Percentiles rank a stretch among this genome's conserved stretches.
Conservation (phyloP, 2,329 filamentous ascomycete genomes). For the Sclerotinia sclerotiorum region DNA sequence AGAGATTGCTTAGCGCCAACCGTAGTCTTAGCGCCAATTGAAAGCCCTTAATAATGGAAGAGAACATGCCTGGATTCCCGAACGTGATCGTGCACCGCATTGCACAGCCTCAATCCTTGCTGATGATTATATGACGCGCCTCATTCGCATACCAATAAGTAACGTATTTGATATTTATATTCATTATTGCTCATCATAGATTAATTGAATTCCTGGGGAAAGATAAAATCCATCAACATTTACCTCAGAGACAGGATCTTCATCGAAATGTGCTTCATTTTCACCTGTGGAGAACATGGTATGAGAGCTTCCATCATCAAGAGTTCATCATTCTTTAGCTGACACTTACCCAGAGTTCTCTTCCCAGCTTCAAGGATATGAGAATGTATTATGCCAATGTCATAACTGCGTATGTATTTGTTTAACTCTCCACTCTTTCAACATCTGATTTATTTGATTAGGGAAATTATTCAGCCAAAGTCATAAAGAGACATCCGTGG, state of each 20-base stretch:
- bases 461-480: constrained; percentile 61
- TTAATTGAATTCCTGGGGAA: constrained; percentile 10
- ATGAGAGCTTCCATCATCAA: constrained; percentile 22
- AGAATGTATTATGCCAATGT: constrained; percentile 61
- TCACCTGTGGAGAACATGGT: constrained; percentile 41
- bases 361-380: constrained; percentile 52
- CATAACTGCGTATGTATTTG: constrained; percentile 54
- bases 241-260: constrained; percentile 9
- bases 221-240: constrained; percentile 2
- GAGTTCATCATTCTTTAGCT: constrained; percentile 21
- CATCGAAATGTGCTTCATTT: constrained; percentile 27
- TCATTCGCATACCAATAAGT: neutral
- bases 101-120: constrained; percentile 17
- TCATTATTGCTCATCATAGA: constrained; percentile 8
- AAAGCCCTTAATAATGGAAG: neutral
- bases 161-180: neutral
- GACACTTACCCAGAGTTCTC: constrained; percentile 38
- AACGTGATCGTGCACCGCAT: constrained; percentile 1
- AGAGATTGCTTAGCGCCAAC: constrained; percentile 7
- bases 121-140: constrained; percentile 13
- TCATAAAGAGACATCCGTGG: constrained; percentile 66
- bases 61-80: neutral
- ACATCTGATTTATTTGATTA: constrained; percentile 22
- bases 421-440: neutral
- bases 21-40: neutral